Percentiles rank a stretch among this genome's conserved stretches.
Evolutionary conservation across 2,329 filamentous ascomycete species (phyloP).

Genomic region (Alternaria angustiovoidea): DNA sequence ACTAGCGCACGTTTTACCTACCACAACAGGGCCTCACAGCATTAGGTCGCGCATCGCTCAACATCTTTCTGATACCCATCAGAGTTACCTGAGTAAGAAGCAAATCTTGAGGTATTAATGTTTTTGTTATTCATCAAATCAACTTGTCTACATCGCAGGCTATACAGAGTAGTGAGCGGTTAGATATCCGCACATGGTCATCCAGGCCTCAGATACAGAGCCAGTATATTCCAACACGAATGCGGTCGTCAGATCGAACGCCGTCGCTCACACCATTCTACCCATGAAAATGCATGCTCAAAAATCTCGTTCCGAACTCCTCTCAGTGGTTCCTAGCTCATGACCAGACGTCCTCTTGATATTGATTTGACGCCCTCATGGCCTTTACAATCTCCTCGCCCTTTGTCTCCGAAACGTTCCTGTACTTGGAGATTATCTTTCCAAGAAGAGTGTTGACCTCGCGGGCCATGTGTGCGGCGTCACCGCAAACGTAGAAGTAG

Average conservation of each 20-base stretch:
- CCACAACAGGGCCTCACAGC: constrained; percentile 21
- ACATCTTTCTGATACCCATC: constrained; percentile 4
- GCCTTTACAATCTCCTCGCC: constrained; percentile 96
- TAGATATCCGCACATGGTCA: constrained; percentile 1
- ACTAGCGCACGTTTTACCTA: constrained; percentile 12
- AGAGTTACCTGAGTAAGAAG: background rate
- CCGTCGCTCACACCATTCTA: constrained; percentile 37
- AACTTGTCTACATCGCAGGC: background rate
- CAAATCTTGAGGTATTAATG: background rate
- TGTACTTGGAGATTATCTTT: constrained; percentile 85
- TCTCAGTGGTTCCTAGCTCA: constrained; percentile 34
- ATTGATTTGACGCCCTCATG: constrained; percentile 93
- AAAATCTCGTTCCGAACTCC: constrained; percentile 12
- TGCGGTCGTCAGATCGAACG: constrained; percentile 24
- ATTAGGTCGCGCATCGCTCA: constrained; percentile 16
- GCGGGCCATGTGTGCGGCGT: constrained; percentile 95
- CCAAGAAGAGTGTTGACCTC: constrained; percentile 89
- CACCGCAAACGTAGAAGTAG: constrained; percentile 98
- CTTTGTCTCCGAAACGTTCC: constrained; percentile 83
- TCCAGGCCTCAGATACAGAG: constrained; percentile 7
- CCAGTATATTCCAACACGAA: background rate
- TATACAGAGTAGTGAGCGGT: constrained; percentile 5
- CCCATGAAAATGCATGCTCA: constrained; percentile 36
- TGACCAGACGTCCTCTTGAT: constrained; percentile 84
- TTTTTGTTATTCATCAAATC: constrained; percentile 4